Conservation (phyloP, 2,329 filamentous ascomycete genomes). For the Cercospora sp. region DNA sequence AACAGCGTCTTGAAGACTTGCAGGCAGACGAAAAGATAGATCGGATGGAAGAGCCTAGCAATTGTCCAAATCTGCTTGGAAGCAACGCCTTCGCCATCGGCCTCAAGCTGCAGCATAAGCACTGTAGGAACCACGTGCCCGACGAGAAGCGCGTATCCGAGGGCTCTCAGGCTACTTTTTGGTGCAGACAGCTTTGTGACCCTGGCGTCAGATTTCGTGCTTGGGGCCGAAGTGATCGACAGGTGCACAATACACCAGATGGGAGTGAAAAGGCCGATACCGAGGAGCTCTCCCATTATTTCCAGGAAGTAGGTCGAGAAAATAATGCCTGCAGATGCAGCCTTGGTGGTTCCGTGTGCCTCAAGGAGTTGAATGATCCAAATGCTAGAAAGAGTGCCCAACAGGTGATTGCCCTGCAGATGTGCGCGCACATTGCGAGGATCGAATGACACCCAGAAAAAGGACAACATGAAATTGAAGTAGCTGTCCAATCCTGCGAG, state of each 20-base stretch:
- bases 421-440: constrained; percentile 26
- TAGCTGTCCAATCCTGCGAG: constrained; percentile 26
- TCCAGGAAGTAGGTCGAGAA: constrained; percentile 27
- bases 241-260: constrained; percentile 28
- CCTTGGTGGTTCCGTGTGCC: constrained; percentile 18
- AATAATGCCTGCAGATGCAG: constrained; percentile 7
- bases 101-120: constrained; percentile 24
- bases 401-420: constrained; percentile 25
- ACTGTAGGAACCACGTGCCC: constrained; percentile 27
- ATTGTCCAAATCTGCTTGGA: constrained; percentile 30
- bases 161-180: constrained; percentile 17
- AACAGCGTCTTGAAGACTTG: constrained; percentile 8
- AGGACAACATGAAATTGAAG: constrained; percentile 28
- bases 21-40: constrained; percentile 19
- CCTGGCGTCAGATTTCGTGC: constrained; percentile 6
- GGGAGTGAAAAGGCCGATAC: constrained; percentile 28
- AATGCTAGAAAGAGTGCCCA: constrained; percentile 26
- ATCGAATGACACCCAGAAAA: constrained; percentile 27
- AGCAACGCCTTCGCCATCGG: constrained; percentile 23
- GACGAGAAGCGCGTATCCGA: constrained; percentile 26
- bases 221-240: constrained; percentile 16
- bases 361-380: constrained; percentile 29
- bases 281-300: constrained; percentile 27
- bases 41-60: constrained; percentile 27
- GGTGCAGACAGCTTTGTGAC: constrained; percentile 5